Evolutionary conservation across 768 basidiomycete genomes (phyloP).

Genomic region (Kwoniella mangroviensis): DNA sequence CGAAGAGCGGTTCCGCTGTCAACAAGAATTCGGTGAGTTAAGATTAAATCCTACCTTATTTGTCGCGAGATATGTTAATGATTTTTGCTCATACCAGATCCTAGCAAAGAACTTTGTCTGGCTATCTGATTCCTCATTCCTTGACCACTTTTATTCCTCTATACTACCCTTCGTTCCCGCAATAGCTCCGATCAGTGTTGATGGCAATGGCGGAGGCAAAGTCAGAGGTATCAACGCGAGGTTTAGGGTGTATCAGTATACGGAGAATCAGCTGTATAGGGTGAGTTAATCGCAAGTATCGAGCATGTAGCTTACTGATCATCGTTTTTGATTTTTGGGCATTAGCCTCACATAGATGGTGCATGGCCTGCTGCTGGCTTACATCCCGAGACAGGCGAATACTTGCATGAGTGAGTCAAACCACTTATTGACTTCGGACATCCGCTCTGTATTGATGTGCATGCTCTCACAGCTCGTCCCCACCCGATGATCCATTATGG

Average conservation of each 20-base stretch:
- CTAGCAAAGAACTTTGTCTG: constrained; percentile 65
- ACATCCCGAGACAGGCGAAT: constrained; percentile 60
- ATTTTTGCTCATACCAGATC: constrained; percentile 26
- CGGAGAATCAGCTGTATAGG: constrained; percentile 63
- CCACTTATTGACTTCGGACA: neutral
- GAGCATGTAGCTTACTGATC: too few species aligned
- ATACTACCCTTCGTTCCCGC: constrained; percentile 61
- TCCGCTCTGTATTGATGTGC: neutral
- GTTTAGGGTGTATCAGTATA: constrained; percentile 65
- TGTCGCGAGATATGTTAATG: too few species aligned
- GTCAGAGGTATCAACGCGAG: constrained; percentile 64
- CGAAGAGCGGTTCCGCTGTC: constrained; percentile 62
- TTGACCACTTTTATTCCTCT: constrained; percentile 60
- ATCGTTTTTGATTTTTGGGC: neutral
- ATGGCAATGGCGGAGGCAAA: constrained; percentile 55
- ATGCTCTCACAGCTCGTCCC: constrained; percentile 37
- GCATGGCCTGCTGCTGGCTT: constrained; percentile 65
- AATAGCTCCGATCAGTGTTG: constrained; percentile 48
- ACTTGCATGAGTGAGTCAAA: constrained; percentile 62
- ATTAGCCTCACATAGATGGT: constrained; percentile 64
- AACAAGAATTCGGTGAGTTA: constrained; percentile 60
- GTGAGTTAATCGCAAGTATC: constrained; percentile 30
- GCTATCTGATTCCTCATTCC: constrained; percentile 63
- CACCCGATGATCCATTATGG: constrained; percentile 60
- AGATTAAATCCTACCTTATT: neutral